These are phyloP conservation scores for Leucogyrophana mollusca DNA, from an alignment of 768 basidiomycete genomes.

Conservation along the genomic window DNA sequence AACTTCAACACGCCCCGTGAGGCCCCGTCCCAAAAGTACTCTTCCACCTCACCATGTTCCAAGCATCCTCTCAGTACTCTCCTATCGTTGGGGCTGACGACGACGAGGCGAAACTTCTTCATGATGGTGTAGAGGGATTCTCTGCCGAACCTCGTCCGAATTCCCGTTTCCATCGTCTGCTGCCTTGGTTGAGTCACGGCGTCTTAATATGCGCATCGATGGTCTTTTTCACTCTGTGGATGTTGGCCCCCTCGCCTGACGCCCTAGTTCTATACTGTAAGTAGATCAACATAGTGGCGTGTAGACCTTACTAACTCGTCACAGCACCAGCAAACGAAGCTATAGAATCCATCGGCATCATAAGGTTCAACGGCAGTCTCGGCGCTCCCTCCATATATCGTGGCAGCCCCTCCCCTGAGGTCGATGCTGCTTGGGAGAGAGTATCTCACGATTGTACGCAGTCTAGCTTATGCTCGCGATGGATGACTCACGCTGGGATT, in stretches of 20 bases:
- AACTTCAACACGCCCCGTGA: too few species aligned
- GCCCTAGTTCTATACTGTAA: conserved; percentile 5
- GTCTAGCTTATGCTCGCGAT: neutral
- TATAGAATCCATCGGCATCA: conserved; percentile 4
- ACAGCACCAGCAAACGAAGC: conserved; percentile 11
- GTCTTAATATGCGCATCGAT: neutral
- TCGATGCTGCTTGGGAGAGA: conserved; percentile 10
- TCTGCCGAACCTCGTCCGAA: neutral
- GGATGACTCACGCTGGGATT: too few species aligned
- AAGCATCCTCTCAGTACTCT: neutral
- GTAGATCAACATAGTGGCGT: neutral
- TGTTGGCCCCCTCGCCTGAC: neutral
- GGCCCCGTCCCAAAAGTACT: too few species aligned
- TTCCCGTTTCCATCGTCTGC: too few species aligned
- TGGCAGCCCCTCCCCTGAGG: conserved; percentile 7
- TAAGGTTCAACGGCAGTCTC: conserved; percentile 6
- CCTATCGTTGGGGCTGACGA: neutral
- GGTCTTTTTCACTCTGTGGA: conserved; percentile 9
- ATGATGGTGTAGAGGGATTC: neutral
- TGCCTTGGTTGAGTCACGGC: conserved; percentile 4
- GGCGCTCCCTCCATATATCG: conserved; percentile 6
- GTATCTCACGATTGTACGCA: conserved; percentile 3
- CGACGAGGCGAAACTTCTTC: neutral
- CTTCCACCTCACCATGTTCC: too few species aligned
- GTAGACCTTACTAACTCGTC: neutral